phyloP scores from a whole-genome alignment of 2,329 filamentous ascomycete genomes.

The Paracorniculantispora psalliotae region DNA sequence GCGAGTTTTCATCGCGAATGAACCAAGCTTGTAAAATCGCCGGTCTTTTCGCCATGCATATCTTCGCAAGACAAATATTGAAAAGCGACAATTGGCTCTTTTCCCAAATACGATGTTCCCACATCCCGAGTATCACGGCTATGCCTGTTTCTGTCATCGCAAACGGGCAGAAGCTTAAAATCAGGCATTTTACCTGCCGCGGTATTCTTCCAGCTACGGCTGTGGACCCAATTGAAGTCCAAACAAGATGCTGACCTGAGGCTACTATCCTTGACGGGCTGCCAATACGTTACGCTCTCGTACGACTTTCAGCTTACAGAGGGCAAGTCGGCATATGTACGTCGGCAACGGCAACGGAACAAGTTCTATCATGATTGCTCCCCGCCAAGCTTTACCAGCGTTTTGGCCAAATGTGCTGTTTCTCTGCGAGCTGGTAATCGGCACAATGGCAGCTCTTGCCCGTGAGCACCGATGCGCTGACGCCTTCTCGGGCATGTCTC shows the following conservation, averaged over 20 bases:
- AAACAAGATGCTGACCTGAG: constrained; percentile 12
- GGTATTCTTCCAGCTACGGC: background rate
- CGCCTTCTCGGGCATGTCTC: background rate
- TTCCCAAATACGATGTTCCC: background rate
- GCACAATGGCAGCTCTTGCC: background rate
- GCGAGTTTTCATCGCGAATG: background rate
- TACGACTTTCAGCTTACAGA: background rate
- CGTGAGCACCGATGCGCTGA: background rate
- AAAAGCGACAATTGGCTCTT: background rate
- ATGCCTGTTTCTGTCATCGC: background rate
- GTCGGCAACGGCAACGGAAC: background rate
- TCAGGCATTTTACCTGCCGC: background rate
- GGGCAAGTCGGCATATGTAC: background rate
- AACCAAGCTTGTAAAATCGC: background rate
- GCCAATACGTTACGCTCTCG: background rate
- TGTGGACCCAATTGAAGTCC: background rate
- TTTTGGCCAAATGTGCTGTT: background rate
- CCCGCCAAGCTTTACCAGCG: background rate
- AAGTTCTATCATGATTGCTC: background rate
- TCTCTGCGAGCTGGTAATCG: background rate
- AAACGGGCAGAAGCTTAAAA: background rate
- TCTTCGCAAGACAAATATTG: background rate
- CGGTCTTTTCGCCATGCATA: background rate
- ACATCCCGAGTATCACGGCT: background rate
- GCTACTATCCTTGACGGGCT: background rate